Evolutionary conservation across 768 basidiomycete species (phyloP).

Genomic region (Botryobasidium botryosum): DNA sequence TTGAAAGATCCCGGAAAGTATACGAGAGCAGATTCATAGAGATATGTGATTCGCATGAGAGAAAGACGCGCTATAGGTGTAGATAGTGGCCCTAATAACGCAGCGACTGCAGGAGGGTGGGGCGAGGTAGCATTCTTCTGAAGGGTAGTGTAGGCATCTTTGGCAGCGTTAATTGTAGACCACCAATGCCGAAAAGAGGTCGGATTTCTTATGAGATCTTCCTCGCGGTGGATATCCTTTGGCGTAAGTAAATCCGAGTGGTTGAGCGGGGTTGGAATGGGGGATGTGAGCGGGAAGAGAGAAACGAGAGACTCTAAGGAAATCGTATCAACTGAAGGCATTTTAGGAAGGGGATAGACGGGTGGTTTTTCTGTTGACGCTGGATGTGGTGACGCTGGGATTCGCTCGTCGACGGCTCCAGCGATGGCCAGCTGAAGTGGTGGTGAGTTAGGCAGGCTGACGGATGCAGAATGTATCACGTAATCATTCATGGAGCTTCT

Average conservation of each 20-base stretch:
- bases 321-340: constrained; percentile 37
- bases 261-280: constrained; percentile 64
- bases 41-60: constrained; percentile 69
- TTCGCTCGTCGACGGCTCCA: too few relatives aligned
- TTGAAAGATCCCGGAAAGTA: constrained; percentile 87
- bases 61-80: constrained; percentile 53
- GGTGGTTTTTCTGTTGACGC: neutral
- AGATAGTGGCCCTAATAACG: constrained; percentile 64
- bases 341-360: constrained; percentile 17
- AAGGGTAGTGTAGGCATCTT: constrained; percentile 41
- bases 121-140: constrained; percentile 39
- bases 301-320: constrained; percentile 36
- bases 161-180: constrained; percentile 60
- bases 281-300: constrained; percentile 70
- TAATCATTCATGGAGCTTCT: too few relatives aligned
- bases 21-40: constrained; percentile 84
- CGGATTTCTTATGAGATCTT: constrained; percentile 84
- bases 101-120: constrained; percentile 31
- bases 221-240: constrained; percentile 73
- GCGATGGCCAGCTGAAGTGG: too few relatives aligned
- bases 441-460: too few relatives aligned
- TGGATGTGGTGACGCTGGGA: too few relatives aligned
- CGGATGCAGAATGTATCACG: too few relatives aligned
- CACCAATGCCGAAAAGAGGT: constrained; percentile 89
- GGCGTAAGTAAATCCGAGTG: constrained; percentile 58